Percentiles rank a stretch among this genome's conserved stretches.
phyloP scores from a whole-genome alignment of 2,329 filamentous ascomycete genomes.

The Cytospora mali region DNA sequence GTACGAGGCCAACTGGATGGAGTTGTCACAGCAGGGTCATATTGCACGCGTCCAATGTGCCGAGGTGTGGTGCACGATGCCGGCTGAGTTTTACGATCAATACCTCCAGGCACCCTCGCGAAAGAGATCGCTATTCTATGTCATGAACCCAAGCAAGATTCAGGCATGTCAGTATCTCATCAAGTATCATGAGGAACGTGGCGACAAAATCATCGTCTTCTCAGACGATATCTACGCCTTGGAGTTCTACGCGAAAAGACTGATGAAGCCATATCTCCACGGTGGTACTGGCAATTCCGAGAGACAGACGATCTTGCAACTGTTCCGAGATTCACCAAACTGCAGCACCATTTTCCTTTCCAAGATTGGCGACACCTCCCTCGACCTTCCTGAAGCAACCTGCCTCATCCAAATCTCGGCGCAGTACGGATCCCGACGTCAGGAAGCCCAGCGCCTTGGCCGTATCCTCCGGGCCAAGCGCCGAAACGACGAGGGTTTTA shows the following conservation, averaged over 20 bases:
- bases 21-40: conserved; percentile 92
- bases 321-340: conserved; percentile 89
- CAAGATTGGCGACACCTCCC: conserved; percentile 97
- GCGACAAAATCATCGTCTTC: conserved; percentile 98
- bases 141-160: conserved; percentile 98
- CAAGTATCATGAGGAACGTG: conserved; percentile 91
- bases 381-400: conserved; percentile 94
- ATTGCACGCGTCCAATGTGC: conserved; percentile 97
- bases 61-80: conserved; percentile 99
- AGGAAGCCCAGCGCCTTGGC: conserved; percentile 91
- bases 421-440: conserved; percentile 93
- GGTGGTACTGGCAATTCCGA: conserved; percentile 85
- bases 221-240: conserved; percentile 96
- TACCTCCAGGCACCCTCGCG: conserved; percentile 72
- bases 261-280: conserved; percentile 88
- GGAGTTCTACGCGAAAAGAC: conserved; percentile 78
- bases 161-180: conserved; percentile 98
- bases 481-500: conserved; percentile 96
- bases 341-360: conserved; percentile 95
- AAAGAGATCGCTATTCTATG: conserved; percentile 66
- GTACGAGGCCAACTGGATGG: conserved; percentile 99
- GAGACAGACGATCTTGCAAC: conserved; percentile 83
- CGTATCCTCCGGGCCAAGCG: conserved; percentile 94
- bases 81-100: conserved; percentile 94
- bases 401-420: conserved; percentile 97